A percentile compares a stretch with the other conserved stretches of the same genome.
Evolutionary conservation across 306 rosid genomes (phyloP).

Genomic region (Vicia villosa): DNA sequence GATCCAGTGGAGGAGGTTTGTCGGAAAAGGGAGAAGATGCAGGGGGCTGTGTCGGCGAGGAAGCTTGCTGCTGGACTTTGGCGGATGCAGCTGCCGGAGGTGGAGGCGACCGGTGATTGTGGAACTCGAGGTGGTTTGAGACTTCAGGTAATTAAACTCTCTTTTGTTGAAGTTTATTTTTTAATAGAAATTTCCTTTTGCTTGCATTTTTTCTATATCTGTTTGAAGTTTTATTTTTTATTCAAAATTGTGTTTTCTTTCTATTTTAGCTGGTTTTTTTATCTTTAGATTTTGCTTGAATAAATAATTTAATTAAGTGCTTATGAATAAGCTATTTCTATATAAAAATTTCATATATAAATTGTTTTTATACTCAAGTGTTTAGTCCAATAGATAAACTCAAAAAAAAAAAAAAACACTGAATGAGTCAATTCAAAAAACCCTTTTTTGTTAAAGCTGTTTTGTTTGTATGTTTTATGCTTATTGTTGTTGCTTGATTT

Average conservation of each 20-base stretch:
- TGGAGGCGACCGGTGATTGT: slow-evolving; percentile 28
- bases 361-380: neutral
- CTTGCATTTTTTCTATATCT: slow-evolving; percentile 27
- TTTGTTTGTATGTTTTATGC: neutral
- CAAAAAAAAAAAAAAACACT: neutral
- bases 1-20: slow-evolving; percentile 46
- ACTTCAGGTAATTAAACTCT: slow-evolving; percentile 54
- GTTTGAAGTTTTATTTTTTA: slow-evolving; percentile 36
- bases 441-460: slow-evolving; percentile 18
- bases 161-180: neutral
- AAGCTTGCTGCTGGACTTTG: slow-evolving; percentile 88
- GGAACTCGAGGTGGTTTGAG: slow-evolving; percentile 29
- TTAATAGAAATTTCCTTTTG: neutral
- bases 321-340: neutral
- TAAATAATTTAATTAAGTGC: neutral
- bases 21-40: slow-evolving; percentile 27
- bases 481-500: slow-evolving; percentile 39
- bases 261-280: neutral
- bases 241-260: slow-evolving; percentile 13
- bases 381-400: neutral
- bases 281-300: neutral
- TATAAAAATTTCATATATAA: neutral
- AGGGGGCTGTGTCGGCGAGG: slow-evolving; percentile 60
- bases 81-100: slow-evolving; percentile 79
- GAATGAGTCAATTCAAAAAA: neutral